Conservation (phyloP, 805 yeast species). For the Saturnispora zaruensis region DNA sequence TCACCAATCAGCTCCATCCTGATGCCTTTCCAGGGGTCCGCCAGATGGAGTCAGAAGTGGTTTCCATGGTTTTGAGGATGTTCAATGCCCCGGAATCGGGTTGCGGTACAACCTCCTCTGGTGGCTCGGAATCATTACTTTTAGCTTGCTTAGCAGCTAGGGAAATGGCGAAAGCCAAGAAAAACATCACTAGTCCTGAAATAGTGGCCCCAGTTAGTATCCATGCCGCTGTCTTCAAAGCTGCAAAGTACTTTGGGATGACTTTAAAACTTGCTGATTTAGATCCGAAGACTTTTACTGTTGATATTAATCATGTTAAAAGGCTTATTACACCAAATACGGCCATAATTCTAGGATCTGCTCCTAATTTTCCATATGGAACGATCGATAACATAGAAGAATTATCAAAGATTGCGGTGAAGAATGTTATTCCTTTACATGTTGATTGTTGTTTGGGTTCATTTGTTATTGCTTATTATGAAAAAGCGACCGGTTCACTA, state of each 20-base stretch:
- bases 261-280: constrained; percentile 72
- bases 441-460: constrained; percentile 97
- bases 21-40: constrained; percentile 95
- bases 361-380: constrained; percentile 97
- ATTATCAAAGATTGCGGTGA: constrained; percentile 56
- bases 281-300: constrained; percentile 53
- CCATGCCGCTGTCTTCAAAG: constrained; percentile 94
- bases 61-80: constrained; percentile 74
- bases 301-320: constrained; percentile 52
- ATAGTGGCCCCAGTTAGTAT: constrained; percentile 82
- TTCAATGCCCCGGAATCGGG: constrained; percentile 71
- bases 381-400: constrained; percentile 81
- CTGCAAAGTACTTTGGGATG: constrained; percentile 84
- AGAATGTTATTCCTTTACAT: constrained; percentile 73
- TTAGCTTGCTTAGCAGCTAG: constrained; percentile 86
- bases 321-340: constrained; percentile 70
- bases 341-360: constrained; percentile 80
- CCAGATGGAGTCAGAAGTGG: constrained; percentile 94
- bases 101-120: constrained; percentile 81
- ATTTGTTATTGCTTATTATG: constrained; percentile 67
- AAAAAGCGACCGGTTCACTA: constrained; percentile 35
- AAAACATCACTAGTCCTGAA: constrained; percentile 67
- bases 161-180: constrained; percentile 51
- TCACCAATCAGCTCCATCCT: constrained; percentile 93
- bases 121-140: constrained; percentile 91